Base-by-base conservation (phyloP, 306 rosid species). In the Gillenia trifoliata region DNA sequence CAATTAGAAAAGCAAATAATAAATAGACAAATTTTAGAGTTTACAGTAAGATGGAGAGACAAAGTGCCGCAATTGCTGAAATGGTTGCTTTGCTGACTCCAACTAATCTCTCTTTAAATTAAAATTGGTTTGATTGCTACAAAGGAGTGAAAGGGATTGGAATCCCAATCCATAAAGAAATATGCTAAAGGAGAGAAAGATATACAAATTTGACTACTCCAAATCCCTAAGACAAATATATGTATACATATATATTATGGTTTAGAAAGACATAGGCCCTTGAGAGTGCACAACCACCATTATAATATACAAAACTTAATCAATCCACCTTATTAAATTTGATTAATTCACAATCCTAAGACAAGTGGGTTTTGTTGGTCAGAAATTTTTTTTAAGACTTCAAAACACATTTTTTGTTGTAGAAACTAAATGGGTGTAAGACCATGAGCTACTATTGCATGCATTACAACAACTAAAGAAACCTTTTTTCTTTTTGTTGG, bases 131-230 rank as follows among this genome's bases (percentile, higher is more conserved):
- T 78, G 79, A 68, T 79, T 34, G 76, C 31, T 78, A 71, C 83
- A 82, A 88, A 86, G 81, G 78, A n/a, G n/a, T 28, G 89, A 87
- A 83, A 92, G 69, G 78, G 92, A 83, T 80, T 78, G 89, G 92
- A 89, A 88, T 89, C 93, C 75, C 64, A 75, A 80, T 68, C 47
- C 72, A 79, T 79, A 91, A 86, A 75, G 77, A 80, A 82, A 78
- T 36, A 34, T 73, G 47, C 40, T 36, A 65, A 79, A 82, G 79
- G 75, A 36, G 75, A 17, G 49, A 87, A 76, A 75, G 72, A 74
- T 80, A 82, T 57, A 49, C 20, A 49, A 52, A 59, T 85, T 85
- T 90, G 93, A 90, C 96, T 89, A 79, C 83, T 69, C 81, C 83
- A 79, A 71, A 36, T 86, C 78, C 72, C 82, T 64, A 74, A 81